These are phyloP conservation scores for Mycena pura DNA, from an alignment of 768 basidiomycete genomes.

Conservation along the genomic window DNA sequence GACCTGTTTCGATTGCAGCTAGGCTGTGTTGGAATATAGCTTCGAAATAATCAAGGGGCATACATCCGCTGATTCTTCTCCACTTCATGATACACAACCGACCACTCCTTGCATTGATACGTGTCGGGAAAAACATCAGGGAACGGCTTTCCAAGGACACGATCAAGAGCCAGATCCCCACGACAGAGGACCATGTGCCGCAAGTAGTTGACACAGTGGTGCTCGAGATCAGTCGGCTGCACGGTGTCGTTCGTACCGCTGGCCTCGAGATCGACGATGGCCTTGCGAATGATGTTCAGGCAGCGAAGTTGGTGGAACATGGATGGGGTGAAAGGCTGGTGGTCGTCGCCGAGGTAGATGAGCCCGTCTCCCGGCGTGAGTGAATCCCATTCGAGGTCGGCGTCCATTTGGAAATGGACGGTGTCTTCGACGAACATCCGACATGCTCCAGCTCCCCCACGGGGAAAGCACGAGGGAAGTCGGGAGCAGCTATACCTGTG, in stretches of 20 bases:
- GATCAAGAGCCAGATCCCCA: not conserved
- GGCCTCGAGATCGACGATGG: constrained; percentile 34
- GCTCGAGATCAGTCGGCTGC: not conserved
- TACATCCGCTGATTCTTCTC: constrained; percentile 14
- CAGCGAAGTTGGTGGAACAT: constrained; percentile 41
- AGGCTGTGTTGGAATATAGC: no score
- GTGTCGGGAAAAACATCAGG: constrained; percentile 7
- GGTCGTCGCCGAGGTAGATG: not conserved
- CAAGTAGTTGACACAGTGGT: constrained; percentile 17
- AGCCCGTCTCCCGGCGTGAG: constrained; percentile 33
- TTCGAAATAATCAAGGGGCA: no score
- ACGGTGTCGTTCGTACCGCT: constrained; percentile 28
- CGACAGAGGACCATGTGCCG: constrained; percentile 16
- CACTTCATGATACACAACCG: constrained; percentile 16
- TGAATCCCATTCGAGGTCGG: not conserved
- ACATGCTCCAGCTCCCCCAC: not conserved
- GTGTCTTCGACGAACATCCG: constrained; percentile 13
- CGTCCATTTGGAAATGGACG: constrained; percentile 7
- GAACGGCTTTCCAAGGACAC: constrained; percentile 10
- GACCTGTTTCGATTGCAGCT: no score
- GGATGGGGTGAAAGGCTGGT: constrained; percentile 33
- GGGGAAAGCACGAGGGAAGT: not conserved
- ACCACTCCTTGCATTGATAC: constrained; percentile 23
- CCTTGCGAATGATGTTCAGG: constrained; percentile 27
- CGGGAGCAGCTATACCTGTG: not conserved